Evolutionary conservation across 345 rosid genomes (phyloP), one percentile per base, ranked within the genome.

Genomic region (Lagerstroemia speciosa): DNA sequence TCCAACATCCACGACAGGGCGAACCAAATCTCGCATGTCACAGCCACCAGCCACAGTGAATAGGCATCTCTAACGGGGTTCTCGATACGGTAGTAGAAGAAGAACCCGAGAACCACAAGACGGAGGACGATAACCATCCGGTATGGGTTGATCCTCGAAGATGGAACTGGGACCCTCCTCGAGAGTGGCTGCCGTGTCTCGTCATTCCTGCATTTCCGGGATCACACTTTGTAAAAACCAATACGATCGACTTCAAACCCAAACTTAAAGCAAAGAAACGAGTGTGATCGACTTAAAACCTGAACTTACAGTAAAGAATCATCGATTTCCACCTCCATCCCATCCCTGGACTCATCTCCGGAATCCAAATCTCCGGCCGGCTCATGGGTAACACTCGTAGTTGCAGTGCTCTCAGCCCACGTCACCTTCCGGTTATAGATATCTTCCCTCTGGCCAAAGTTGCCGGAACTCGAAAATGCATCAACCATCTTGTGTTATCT

Each of bases 61-160:
- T 69, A 64, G 6, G 72, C 77, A 43, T 69, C 63, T 16, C 50
- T 33, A 62, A 74, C 77, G 4, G 77, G 77, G 43, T 69, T 74
- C 41, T 32, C 52, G 22, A 74, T 32, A n/a, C 77, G 72, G 29
- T 64, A 69, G 48, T 69, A 64, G 65, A 74, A 69, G 77, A 68
- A 74, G 57, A 69, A 43, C 33, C 68, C 72, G 17, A 69, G 57
- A 31, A 58, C 63, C 0, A 57, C 45, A 40, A 68, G 45, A 12
- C 77, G 72, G 33, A 74, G 46, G 7, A 62, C 31, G 9, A 73
- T 67, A 58, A 73, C 76, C 9, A 73, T 24, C 33, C 76, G 62
- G 48, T 74, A 74, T 20, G 77, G 77, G 27, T 75, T 65, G 38
- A 75, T 69, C 61, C 43, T 71, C n/a, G 78, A 71, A 67, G 78